These are phyloP conservation scores for Coemansia sp. DNA, from an alignment of 192 early-diverging fungal species.

Conservation along the genomic window DNA sequence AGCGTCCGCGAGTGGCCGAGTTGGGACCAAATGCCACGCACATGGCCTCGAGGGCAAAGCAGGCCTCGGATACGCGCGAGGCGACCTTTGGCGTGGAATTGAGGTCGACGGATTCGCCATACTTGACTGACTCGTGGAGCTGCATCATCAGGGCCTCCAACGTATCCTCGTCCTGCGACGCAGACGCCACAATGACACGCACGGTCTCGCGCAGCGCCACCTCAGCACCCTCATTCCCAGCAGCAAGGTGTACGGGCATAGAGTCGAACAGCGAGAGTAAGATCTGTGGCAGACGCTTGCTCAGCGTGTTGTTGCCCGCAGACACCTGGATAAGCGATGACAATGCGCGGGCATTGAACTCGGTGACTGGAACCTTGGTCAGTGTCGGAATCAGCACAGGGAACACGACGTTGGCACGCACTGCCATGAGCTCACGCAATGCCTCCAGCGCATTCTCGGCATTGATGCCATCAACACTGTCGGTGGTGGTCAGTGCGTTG, in stretches of 20 bases:
- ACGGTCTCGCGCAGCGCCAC: constrained; percentile 76
- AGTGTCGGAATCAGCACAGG: constrained; percentile 97
- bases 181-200: constrained; percentile 68
- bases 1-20: constrained; percentile 50
- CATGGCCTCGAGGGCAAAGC: constrained; percentile 46
- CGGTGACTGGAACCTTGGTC: constrained; percentile 81
- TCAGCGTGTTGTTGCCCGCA: constrained; percentile 65
- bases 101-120: constrained; percentile 50
- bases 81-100: constrained; percentile 13
- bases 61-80: constrained; percentile 47
- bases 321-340: constrained; percentile 90
- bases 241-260: constrained; percentile 68
- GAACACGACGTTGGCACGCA: constrained; percentile 97
- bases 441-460: constrained; percentile 84
- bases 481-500: constrained; percentile 64
- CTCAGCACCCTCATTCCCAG: constrained; percentile 52
- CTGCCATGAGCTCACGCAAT: constrained; percentile 96
- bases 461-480: constrained; percentile 21
- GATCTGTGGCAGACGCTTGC: constrained; percentile 79
- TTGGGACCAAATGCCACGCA: constrained; percentile 40
- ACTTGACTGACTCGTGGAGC: constrained; percentile 73
- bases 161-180: constrained; percentile 80
- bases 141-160: constrained; percentile 77
- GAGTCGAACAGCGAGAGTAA: constrained; percentile 81
- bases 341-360: constrained; percentile 92